Base-by-base conservation (phyloP, 2,329 filamentous ascomycete genomes). In the Aspergillus oerlinghausenensis region DNA sequence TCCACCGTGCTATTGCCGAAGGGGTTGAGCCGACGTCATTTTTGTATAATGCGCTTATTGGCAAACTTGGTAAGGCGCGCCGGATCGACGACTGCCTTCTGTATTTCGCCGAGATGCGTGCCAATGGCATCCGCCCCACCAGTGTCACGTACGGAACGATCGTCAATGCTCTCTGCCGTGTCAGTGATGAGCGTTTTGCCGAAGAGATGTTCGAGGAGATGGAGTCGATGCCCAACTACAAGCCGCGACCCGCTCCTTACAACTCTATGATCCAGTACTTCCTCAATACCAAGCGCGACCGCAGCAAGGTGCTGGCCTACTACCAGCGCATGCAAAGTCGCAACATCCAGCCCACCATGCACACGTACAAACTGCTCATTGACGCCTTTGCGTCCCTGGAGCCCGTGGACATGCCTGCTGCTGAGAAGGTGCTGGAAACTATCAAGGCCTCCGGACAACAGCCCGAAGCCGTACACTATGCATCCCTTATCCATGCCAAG, bases 251-350 rank as follows among this genome's bases (percentile, higher is more conserved):
- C 26, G 94, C 94, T 25, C 94, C 94, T 0, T 99, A 99, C 82
- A 97, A 99, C 81, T 96, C 91, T 76, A 89, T 99, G 87, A 99
- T 99, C 86, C 94, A 99, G 73, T 97, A 96, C 79, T 99, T 97
- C 84, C 81, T 97, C 65, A 96, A 90, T 56, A 97, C 93, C 55
- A 97, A 97, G 84, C 90, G 92, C 53, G 93, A 99, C 74, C 93
- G 94, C 77, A 79, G 82, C 73, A 97, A 97, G 84, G 93, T 97
- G 4, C 82, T 99, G 25, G 83, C 87, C 32, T 99, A 97, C 81
- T 97, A 96, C 71, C 88, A 96, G 75, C 90, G 93, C 60, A 97
- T 99, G 94, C 86, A 88, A 72, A 82, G 85, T 23, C 90, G 88
- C 78, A 86, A 87, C 55, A 99, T 99, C 70, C 81, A 89, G 58